These are phyloP conservation scores for Lotmaria passim DNA, from an alignment of 208 protist species.

Conservation along the genomic window DNA sequence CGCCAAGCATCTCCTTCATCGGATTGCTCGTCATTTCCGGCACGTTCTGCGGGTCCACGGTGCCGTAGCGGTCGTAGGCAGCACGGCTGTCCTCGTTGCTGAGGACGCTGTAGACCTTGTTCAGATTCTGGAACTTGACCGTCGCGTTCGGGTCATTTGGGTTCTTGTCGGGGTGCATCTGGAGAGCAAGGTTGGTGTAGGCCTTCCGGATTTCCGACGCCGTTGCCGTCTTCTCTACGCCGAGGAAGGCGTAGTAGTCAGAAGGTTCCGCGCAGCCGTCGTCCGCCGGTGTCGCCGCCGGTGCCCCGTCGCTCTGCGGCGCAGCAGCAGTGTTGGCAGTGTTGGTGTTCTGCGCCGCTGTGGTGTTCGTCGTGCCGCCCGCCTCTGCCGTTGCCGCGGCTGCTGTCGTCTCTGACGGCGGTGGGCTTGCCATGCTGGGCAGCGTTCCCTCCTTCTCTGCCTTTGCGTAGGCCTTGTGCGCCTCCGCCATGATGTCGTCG, in stretches of 20 bases:
- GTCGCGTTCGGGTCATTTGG: conserved; percentile 47
- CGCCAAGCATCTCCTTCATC: conserved; percentile 51
- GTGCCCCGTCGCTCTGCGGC: not conserved
- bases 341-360: not conserved
- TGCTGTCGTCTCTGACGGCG: not conserved
- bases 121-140: conserved; percentile 57
- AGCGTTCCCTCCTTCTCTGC: conserved; percentile 22
- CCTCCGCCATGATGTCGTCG: conserved; percentile 50
- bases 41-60: conserved; percentile 19
- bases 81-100: conserved; percentile 48
- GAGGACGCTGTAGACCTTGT: conserved; percentile 74
- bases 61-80: conserved; percentile 60
- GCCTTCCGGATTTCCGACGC: conserved; percentile 57
- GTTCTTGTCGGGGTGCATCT: conserved; percentile 83
- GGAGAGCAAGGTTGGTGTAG: conserved; percentile 58
- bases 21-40: conserved; percentile 29
- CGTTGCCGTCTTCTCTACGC: conserved; percentile 48
- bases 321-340: not conserved
- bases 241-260: conserved; percentile 62
- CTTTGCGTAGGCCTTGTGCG: conserved; percentile 24
- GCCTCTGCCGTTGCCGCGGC: not conserved
- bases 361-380: no score
- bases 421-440: not conserved
- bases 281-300: not conserved
- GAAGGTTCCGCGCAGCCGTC: conserved; percentile 4